phyloP scores from a whole-genome alignment of 768 basidiomycete genomes.

The Suillus hirtellus region DNA sequence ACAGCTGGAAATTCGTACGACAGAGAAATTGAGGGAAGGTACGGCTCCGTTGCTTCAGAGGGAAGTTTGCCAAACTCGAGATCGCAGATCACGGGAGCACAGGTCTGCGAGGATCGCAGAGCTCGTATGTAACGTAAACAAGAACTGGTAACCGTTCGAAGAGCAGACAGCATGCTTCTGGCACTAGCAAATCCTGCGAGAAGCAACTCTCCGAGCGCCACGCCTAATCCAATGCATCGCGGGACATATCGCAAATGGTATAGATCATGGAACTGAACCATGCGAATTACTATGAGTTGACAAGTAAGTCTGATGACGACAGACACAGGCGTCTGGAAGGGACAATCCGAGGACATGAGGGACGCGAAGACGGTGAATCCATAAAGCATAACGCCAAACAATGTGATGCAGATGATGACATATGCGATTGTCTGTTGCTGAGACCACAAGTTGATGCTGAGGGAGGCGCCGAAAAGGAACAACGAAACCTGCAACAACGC shows the following conservation, averaged over 20 bases:
- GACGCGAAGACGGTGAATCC: constrained; percentile 16
- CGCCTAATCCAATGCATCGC: neutral
- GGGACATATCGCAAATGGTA: neutral
- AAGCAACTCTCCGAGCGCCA: neutral
- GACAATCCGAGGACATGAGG: constrained; percentile 14
- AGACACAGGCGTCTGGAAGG: constrained; percentile 20
- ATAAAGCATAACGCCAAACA: constrained; percentile 14
- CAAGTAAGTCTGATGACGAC: constrained; percentile 7
- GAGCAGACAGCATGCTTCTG: constrained; percentile 2
- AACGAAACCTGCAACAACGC: constrained; percentile 17
- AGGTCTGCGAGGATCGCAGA: neutral
- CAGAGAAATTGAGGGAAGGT: constrained; percentile 4
- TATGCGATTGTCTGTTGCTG: constrained; percentile 12
- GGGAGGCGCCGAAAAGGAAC: constrained; percentile 17
- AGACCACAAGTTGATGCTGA: constrained; percentile 11
- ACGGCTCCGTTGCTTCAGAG: neutral
- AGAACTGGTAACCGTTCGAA: neutral
- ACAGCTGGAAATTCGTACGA: constrained; percentile 1
- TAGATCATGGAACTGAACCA: neutral
- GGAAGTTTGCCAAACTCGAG: constrained; percentile 5
- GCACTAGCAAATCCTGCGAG: neutral
- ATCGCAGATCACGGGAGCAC: neutral
- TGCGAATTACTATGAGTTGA: neutral
- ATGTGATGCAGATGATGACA: constrained; percentile 13
- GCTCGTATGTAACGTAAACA: neutral